Conservation (phyloP, 148 eudicot species). For the Heliosperma pusillum region DNA sequence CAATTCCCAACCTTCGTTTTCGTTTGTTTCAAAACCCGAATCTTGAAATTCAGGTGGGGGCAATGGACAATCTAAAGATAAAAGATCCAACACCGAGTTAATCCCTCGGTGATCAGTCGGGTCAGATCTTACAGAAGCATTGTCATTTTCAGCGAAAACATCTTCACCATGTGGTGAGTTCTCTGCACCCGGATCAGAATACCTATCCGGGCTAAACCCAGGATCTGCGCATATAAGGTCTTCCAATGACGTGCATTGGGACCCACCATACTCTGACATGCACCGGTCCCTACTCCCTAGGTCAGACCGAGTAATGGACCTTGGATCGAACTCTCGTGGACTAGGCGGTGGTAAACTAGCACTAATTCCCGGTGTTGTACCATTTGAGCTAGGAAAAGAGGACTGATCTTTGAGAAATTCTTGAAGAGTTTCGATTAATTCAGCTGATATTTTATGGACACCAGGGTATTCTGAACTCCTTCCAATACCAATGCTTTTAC, state of each 20-base stretch:
- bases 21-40: constrained; percentile 2
- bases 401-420: constrained; percentile 77
- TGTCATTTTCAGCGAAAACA: constrained; percentile 28
- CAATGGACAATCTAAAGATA: constrained; percentile 43
- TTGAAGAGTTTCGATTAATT: constrained; percentile 52
- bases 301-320: constrained; percentile 11
- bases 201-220: constrained; percentile 52
- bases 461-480: constrained; percentile 65
- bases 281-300: neutral
- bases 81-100: constrained; percentile 34
- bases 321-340: constrained; percentile 17
- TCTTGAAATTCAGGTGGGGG: constrained; percentile 14
- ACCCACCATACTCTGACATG: constrained; percentile 30
- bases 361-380: constrained; percentile 18
- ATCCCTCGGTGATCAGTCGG: constrained; percentile 29
- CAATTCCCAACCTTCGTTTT: constrained; percentile 56
- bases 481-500: constrained; percentile 62
- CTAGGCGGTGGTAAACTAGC: constrained; percentile 30
- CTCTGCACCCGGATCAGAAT: constrained; percentile 40
- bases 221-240: constrained; percentile 54
- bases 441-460: constrained; percentile 54
- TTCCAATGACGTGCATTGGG: constrained; percentile 43
- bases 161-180: constrained; percentile 26
- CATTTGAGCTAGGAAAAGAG: constrained; percentile 38
- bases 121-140: constrained; percentile 47